These are phyloP conservation scores for Quercus agrifolia DNA, from an alignment of 306 rosid species.

Conservation along the genomic window DNA sequence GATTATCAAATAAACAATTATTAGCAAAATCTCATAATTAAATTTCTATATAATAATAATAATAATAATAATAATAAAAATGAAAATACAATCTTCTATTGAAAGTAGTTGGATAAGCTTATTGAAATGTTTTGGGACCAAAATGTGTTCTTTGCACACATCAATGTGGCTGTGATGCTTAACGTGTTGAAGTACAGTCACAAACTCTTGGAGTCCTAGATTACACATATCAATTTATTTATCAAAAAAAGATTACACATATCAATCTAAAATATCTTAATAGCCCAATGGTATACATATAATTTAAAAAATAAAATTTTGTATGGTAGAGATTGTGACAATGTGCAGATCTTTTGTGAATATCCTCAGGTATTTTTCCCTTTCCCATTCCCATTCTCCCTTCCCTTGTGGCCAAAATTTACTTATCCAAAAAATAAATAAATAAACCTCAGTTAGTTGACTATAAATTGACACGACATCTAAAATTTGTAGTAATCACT, in stretches of 20 bases:
- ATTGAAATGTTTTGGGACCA: neutral
- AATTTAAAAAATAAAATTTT: neutral
- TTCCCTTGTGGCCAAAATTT: no score
- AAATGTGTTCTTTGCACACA: neutral
- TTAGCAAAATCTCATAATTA: no score
- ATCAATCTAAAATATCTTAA: neutral
- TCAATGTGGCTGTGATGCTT: neutral
- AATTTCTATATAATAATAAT: no score
- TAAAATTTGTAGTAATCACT: neutral
- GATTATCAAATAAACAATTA: no score
- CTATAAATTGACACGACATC: neutral
- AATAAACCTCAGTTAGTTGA: no score
- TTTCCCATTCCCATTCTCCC: no score
- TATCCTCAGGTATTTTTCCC: neutral
- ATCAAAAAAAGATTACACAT: no score
- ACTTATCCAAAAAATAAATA: no score
- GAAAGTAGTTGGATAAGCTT: neutral
- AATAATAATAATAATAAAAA: no score
- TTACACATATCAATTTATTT: neutral
- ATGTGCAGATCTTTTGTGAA: neutral
- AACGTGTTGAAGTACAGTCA: neutral
- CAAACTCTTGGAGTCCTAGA: neutral
- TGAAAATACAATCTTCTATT: no score
- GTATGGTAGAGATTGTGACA: neutral
- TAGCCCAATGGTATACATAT: neutral